These are phyloP conservation scores for Cutaneotrichosporon cutaneum DNA, from an alignment of 1,284 basidiomycete genomes.

Conservation along the genomic window DNA sequence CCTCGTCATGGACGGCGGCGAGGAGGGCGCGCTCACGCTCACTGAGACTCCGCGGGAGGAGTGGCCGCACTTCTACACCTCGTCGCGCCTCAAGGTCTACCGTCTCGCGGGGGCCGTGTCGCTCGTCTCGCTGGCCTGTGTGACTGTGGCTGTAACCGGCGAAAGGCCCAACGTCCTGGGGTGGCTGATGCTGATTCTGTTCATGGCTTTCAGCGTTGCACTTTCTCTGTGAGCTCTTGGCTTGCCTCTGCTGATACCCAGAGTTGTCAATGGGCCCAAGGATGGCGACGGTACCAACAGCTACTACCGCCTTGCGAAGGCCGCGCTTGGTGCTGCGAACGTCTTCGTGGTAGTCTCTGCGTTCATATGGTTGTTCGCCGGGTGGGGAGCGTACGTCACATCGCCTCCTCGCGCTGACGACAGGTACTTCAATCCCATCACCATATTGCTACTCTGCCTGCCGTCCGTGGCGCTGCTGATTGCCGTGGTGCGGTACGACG, in stretches of 20 bases:
- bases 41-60: too few relatives aligned
- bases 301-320: too few relatives aligned
- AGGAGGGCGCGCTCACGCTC: constrained; percentile 3
- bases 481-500: not conserved
- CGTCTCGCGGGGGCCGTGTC: not conserved
- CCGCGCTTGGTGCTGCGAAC: too few relatives aligned
- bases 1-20: constrained; percentile 2
- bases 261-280: too few relatives aligned
- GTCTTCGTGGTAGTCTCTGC: too few relatives aligned
- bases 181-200: not conserved
- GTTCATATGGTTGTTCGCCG: too few relatives aligned
- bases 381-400: not conserved
- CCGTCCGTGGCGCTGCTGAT: not conserved
- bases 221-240: too few relatives aligned
- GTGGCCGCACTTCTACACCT: constrained; percentile 3
- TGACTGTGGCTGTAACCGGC: too few relatives aligned
- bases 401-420: not conserved
- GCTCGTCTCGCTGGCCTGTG: not conserved
- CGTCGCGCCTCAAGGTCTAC: not conserved
- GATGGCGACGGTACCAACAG: too few relatives aligned
- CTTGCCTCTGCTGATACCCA: too few relatives aligned
- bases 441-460: not conserved
- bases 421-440: not conserved
- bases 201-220: too few relatives aligned
- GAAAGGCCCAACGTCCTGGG: not conserved